These are phyloP conservation scores for Gaultheria prostrata DNA, from an alignment of 148 eudicot genomes.

Conservation along the genomic window DNA sequence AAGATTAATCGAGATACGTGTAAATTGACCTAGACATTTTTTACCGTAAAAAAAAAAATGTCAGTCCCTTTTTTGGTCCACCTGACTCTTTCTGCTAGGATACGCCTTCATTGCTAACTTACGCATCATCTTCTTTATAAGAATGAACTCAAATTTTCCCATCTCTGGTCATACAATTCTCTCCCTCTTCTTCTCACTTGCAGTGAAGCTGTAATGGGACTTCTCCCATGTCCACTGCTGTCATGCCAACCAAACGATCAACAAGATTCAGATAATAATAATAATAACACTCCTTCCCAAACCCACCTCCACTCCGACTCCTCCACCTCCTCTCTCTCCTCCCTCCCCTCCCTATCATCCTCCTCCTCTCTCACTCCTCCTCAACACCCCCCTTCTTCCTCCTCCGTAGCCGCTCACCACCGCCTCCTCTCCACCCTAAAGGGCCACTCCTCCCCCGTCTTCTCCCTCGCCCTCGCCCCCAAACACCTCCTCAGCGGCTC, in stretches of 20 bases:
- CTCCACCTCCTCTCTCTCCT: slow-evolving; percentile 40
- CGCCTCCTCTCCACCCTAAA: slow-evolving; percentile 51
- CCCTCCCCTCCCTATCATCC: slow-evolving; percentile 51
- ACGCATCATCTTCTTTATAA: slow-evolving; percentile 3
- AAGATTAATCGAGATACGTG: no score
- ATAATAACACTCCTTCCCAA: background rate
- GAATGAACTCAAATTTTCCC: background rate
- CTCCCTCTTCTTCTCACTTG: background rate
- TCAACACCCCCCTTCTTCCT: slow-evolving; percentile 20
- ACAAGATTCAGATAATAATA: slow-evolving; percentile 22
- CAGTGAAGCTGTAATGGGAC: slow-evolving; percentile 25
- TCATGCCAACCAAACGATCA: slow-evolving; percentile 24
- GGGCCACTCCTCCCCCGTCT: slow-evolving; percentile 51
- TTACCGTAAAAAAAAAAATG: no score
- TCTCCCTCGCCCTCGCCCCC: slow-evolving; percentile 45
- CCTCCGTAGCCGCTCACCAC: slow-evolving; percentile 24
- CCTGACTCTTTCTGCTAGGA: background rate
- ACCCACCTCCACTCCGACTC: slow-evolving; percentile 32
- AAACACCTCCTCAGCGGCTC: slow-evolving; percentile 58
- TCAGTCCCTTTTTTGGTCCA: no score
- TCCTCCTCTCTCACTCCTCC: slow-evolving; percentile 36
- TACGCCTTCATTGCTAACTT: background rate
- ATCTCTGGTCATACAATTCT: no score
- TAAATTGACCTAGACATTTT: no score
- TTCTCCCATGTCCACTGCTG: slow-evolving; percentile 43